Percentiles rank a stretch among this genome's conserved stretches.
These are phyloP conservation scores for Medicago arabica DNA, from an alignment of 306 rosid genomes.

Conservation along the genomic window DNA sequence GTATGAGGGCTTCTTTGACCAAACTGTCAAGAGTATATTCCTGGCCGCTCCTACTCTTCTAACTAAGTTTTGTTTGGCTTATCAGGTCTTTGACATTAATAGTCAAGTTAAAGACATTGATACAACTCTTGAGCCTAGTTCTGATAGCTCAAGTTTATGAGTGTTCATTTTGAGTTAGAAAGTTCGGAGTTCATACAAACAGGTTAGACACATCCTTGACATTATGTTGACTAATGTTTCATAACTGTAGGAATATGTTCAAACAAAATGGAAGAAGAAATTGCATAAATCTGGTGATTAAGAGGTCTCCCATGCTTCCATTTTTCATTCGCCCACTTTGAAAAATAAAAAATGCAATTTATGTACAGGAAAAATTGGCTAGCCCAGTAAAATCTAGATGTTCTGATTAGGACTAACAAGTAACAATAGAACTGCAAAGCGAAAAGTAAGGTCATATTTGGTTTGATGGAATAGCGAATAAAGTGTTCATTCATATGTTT, in stretches of 20 bases:
- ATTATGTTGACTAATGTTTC: background rate
- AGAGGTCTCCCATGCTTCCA: slow-evolving; percentile 17
- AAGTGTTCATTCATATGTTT: too few species aligned
- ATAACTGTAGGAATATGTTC: slow-evolving; percentile 28
- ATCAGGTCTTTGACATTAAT: background rate
- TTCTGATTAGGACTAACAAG: too few species aligned
- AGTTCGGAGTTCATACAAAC: slow-evolving; percentile 6
- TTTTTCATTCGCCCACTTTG: slow-evolving; percentile 7
- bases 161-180: slow-evolving; percentile 4
- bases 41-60: slow-evolving; percentile 1
- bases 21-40: slow-evolving; percentile 17
- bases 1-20: slow-evolving; percentile 11
- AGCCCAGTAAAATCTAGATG: too few species aligned
- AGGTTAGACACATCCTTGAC: slow-evolving; percentile 20
- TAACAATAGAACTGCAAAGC: too few species aligned
- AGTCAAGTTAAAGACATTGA: slow-evolving; percentile 13
- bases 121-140: background rate
- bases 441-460: too few species aligned
- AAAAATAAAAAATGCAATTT: background rate
- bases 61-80: slow-evolving; percentile 21
- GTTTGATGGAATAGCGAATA: too few species aligned
- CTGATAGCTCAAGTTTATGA: background rate
- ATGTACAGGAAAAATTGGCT: too few species aligned
- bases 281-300: background rate
- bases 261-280: slow-evolving; percentile 3